phyloP scores from a whole-genome alignment of 495 filamentous ascomycete genomes.

The Clohesyomyces aquaticus region DNA sequence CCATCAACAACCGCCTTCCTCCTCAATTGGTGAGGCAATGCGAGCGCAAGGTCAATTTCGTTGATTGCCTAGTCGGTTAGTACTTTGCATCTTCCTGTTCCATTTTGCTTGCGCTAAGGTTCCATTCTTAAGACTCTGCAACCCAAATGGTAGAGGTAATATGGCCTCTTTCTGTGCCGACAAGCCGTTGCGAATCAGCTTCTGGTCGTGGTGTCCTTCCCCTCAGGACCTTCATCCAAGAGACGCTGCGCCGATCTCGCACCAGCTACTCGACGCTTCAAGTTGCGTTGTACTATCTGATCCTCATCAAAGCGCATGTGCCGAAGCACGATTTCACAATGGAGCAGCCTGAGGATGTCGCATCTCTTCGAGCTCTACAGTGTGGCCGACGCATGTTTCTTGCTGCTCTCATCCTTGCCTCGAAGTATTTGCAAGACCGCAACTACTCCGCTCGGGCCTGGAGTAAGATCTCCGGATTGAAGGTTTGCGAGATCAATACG shows the following conservation, averaged over 20 bases:
- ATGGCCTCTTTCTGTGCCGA: conserved; percentile 77
- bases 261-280: conserved; percentile 97
- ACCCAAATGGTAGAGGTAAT: conserved; percentile 97
- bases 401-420: conserved; percentile 87
- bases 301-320: conserved; percentile 90
- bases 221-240: conserved; percentile 93
- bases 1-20: conserved; percentile 62
- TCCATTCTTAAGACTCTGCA: conserved; percentile 75
- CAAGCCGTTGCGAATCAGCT: conserved; percentile 55
- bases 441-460: conserved; percentile 97
- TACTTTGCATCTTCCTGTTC: conserved; percentile 28
- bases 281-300: conserved; percentile 93
- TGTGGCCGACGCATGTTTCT: conserved; percentile 98
- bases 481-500: conserved; percentile 88
- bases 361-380: conserved; percentile 79
- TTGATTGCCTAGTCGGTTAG: conserved; percentile 99
- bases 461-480: conserved; percentile 96
- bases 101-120: conserved; percentile 42
- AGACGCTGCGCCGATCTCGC: conserved; percentile 89
- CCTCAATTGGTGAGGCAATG: conserved; percentile 85
- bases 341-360: conserved; percentile 79
- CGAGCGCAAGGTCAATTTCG: conserved; percentile 93
- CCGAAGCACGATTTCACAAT: conserved; percentile 81
- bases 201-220: conserved; percentile 73
- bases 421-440: conserved; percentile 96